Evolutionary conservation across 495 filamentous ascomycete species (phyloP), one percentile per base, ranked within the genome.

Genomic region (Gamarada debralockiae): DNA sequence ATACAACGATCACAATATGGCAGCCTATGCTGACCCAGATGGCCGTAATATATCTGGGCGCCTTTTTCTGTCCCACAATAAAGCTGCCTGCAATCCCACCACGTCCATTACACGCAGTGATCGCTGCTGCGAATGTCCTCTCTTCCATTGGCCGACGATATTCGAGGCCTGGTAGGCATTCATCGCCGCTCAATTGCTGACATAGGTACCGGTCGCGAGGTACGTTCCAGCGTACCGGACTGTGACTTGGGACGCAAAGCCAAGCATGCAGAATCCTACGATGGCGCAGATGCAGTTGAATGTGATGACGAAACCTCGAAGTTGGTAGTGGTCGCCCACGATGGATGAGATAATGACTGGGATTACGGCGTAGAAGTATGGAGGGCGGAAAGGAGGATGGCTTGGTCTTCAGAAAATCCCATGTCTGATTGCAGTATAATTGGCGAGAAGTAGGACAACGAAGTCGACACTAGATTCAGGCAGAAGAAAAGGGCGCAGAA

Each of bases 131-230:
- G 4, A 81, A 85, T 39, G 84, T 86, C 0, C 85, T 18, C 87
- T 73, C 65, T 90, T 90, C 87, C 88, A 91, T 60, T 90, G 86
- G 1, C 78, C 82, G 9, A 77, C 77, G 23, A 89, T 78, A 60
- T 89, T 89, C 59, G 83, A 87, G 2, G 81, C 79, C 58, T 86
- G 82, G 56, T 85, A 91, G 0, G 85, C 80, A 57, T 81, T 87
- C 48, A 91, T 67, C 2, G 86, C 87, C 0, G 86, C 86, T 86
- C 87, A 92, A 55, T 92, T 92, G 3, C 78, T 82, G 3, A 92
- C 76, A 57, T 90, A 92, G 0, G 87, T 86, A 0, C 87, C 87
- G 0, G 86, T 90, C 0, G 86, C 83, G 2, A 92, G 76, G 62
- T 82, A 90, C 0, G 83, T 84, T 2, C 87, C 87, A 18, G 89